Evolutionary conservation across 257 asterid genomes (phyloP).

Genomic region (Oldenlandia corymbosa): DNA sequence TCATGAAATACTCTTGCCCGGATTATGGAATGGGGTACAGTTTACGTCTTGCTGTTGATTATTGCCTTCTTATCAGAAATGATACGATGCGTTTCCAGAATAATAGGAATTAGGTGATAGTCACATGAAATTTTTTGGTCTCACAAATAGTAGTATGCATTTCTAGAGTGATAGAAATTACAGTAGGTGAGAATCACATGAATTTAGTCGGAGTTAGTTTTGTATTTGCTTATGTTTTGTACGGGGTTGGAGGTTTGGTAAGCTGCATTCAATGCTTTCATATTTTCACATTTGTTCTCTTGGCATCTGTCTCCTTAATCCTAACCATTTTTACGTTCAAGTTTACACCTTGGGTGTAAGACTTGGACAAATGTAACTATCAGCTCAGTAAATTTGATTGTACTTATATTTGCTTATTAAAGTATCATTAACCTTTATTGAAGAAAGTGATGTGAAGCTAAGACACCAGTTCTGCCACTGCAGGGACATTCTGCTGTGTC

Average conservation of each 20-base stretch:
- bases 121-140: no score
- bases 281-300: background rate
- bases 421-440: background rate
- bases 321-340: background rate
- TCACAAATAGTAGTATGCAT: no score
- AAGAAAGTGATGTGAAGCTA: slow-evolving; percentile 5
- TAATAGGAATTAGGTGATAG: no score
- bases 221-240: no score
- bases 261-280: background rate
- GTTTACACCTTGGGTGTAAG: background rate
- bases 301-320: background rate
- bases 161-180: no score
- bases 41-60: no score
- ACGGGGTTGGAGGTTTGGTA: no score
- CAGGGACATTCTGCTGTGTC: slow-evolving; percentile 75
- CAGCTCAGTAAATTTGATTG: background rate
- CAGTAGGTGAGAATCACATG: no score
- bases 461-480: slow-evolving; percentile 19
- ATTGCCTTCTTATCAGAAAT: no score
- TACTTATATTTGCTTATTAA: background rate
- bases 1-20: background rate
- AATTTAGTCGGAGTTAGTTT: no score
- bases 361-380: background rate
- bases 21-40: background rate
- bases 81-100: no score